Percentiles rank a stretch among this genome's conserved stretches.
Evolutionary conservation across 257 asterid species (phyloP).

Genomic region (Cinchona pubescens): DNA sequence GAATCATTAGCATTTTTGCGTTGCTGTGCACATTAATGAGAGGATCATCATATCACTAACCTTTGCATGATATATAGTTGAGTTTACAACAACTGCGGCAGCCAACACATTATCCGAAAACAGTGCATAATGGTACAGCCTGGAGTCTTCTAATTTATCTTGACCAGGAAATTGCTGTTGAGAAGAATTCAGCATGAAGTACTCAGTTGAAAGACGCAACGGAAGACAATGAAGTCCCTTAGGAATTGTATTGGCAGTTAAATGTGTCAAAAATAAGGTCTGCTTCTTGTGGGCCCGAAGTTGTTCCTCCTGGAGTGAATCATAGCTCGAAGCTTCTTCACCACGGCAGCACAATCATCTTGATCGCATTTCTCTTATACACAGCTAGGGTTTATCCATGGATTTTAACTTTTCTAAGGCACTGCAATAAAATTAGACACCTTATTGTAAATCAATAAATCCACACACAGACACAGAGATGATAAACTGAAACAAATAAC

Average conservation of each 20-base stretch:
- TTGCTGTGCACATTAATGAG: not conserved
- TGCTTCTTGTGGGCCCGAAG: slow-evolving; percentile 60
- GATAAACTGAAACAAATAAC: not conserved
- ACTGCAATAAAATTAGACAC: slow-evolving; percentile 35
- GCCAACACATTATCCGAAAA: slow-evolving; percentile 89
- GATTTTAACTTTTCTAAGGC: slow-evolving; percentile 67
- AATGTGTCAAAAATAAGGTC: slow-evolving; percentile 54
- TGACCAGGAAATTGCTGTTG: slow-evolving; percentile 56
- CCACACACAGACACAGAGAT: not conserved
- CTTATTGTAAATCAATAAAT: not conserved
- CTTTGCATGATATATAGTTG: slow-evolving; percentile 73
- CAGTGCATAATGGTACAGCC: slow-evolving; percentile 80
- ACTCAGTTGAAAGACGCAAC: slow-evolving; percentile 59
- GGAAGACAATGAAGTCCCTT: slow-evolving; percentile 76
- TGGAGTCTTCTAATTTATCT: slow-evolving; percentile 61
- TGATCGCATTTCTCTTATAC: slow-evolving; percentile 80
- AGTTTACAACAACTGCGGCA: slow-evolving; percentile 87
- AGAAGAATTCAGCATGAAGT: slow-evolving; percentile 50
- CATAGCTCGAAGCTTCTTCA: slow-evolving; percentile 67
- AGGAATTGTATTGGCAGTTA: slow-evolving; percentile 64
- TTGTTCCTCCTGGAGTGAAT: slow-evolving; percentile 61
- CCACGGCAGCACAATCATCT: slow-evolving; percentile 55
- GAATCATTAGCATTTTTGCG: not conserved
- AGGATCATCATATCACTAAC: slow-evolving; percentile 32
- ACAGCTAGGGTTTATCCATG: slow-evolving; percentile 73